Base-by-base conservation (phyloP, 805 yeast species). In the Phaffomyces opuntiae region DNA sequence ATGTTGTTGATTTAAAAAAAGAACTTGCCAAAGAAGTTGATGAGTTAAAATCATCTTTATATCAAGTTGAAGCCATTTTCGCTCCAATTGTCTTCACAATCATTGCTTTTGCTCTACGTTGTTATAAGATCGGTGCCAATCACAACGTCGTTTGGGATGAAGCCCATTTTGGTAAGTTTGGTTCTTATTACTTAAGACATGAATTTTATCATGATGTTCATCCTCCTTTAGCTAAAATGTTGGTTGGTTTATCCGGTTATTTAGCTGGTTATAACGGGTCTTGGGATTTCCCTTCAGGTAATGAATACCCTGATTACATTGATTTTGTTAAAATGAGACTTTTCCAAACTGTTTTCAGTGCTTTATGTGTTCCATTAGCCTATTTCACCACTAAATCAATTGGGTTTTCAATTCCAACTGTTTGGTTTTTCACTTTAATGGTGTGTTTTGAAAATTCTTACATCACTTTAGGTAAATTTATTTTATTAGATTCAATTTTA, bases 101-200 rank as follows among this genome's bases (percentile, higher is more conserved):
- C 2, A 52, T 83, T 17, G 81, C 93, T 9, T 84, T 90, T 56
- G 75, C 74, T 50, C 74, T 87, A 37, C 78, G 98, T 55, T 78
- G 89, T 64, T 81, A 86, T 68, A 71, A 75, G 50, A 83, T 91
- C 54, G 84, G 86, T 45, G 70, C 75, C 46, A 85, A 87, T 50
- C 72, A 76, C 46, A 72, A 75, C 46, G 97, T 93, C 29, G 93
- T 93, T 40, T 90, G 97, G 97, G 97, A 89, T 67, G 97, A 89
- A 63, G 97, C 96, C 36, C 96, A 90, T 69, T 91, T 91, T 65
- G 99, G 97, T 43, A 93, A 91, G 64, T 91, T 91, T 63, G 98
- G 97, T 31, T 83, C 96, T 12, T 83, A 87, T 63, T 91, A 91
- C 65, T 71, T 91, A 51, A 81, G 77, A 56, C 93, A 87, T 55